These are phyloP conservation scores for Xerocomellus dryophilus DNA, from an alignment of 768 basidiomycete species.

Conservation along the genomic window DNA sequence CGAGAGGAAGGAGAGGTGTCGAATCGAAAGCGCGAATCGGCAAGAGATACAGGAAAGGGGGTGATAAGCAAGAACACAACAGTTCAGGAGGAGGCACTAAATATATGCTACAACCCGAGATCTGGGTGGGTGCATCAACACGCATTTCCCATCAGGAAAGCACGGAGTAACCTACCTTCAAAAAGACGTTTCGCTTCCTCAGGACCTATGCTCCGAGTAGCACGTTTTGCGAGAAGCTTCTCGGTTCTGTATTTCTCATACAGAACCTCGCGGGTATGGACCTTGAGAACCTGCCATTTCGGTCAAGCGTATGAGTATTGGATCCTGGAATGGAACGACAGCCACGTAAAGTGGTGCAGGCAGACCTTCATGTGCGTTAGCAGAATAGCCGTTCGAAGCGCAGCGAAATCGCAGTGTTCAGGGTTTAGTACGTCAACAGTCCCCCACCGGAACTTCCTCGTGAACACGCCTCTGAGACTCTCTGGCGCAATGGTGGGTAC, in stretches of 20 bases:
- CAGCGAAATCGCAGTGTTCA: slow-evolving; percentile 83
- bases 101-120: slow-evolving; percentile 43
- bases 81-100: slow-evolving; percentile 16
- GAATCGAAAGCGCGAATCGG: slow-evolving; percentile 1
- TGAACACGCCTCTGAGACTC: slow-evolving; percentile 70
- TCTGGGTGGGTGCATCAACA: slow-evolving; percentile 35
- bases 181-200: slow-evolving; percentile 70
- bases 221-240: slow-evolving; percentile 83
- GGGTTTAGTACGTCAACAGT: slow-evolving; percentile 84
- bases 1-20: background rate
- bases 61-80: slow-evolving; percentile 26
- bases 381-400: slow-evolving; percentile 77
- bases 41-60: slow-evolving; percentile 11
- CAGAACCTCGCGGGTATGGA: slow-evolving; percentile 80
- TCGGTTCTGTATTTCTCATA: slow-evolving; percentile 94
- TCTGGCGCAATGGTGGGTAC: slow-evolving; percentile 55
- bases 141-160: slow-evolving; percentile 18
- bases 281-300: slow-evolving; percentile 65
- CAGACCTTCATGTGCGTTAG: slow-evolving; percentile 85
- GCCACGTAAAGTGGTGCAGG: slow-evolving; percentile 33
- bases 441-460: slow-evolving; percentile 84
- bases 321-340: slow-evolving; percentile 9
- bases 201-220: slow-evolving; percentile 73
- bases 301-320: slow-evolving; percentile 3
- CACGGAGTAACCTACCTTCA: slow-evolving; percentile 50